Conservation (phyloP, 2,329 filamentous ascomycete species). For the Malbranchea cinnamomea region DNA sequence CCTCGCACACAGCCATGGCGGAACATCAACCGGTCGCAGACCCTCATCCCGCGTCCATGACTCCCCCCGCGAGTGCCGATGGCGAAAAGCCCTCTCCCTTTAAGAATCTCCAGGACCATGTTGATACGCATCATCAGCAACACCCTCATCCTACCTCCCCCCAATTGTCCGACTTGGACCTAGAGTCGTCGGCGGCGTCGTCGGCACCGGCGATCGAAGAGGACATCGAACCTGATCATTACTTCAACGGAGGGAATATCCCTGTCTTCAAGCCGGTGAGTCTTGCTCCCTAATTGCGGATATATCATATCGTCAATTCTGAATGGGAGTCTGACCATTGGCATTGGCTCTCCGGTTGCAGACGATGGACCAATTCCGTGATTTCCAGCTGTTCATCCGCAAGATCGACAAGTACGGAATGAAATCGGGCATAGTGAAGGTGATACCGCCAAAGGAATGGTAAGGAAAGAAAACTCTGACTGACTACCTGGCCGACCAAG, state of each 20-base stretch:
- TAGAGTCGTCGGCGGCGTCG: constrained; percentile 8
- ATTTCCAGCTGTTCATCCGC: constrained; percentile 83
- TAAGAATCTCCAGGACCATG: too few relatives aligned
- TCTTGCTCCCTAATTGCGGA: constrained; percentile 18
- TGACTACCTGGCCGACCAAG: neutral
- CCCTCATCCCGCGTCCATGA: constrained; percentile 23
- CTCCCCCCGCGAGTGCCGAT: constrained; percentile 29
- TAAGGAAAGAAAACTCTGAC: constrained; percentile 34
- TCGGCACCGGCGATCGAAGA: constrained; percentile 32
- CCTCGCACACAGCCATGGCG: constrained; percentile 15
- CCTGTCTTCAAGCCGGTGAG: constrained; percentile 80
- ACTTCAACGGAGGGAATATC: constrained; percentile 66
- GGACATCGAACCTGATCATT: constrained; percentile 72
- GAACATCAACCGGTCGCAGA: constrained; percentile 7
- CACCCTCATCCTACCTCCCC: constrained; percentile 12
- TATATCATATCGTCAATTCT: neutral
- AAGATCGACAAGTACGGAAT: constrained; percentile 91
- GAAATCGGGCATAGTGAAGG: constrained; percentile 93
- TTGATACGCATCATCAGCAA: too few relatives aligned
- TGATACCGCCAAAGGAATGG: constrained; percentile 90
- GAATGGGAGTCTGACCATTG: neutral
- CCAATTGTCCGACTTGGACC: constrained; percentile 25
- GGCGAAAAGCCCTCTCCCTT: constrained; percentile 29
- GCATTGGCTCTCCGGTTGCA: constrained; percentile 21
- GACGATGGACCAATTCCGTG: constrained; percentile 85